These are phyloP conservation scores for Globisporangium takayamanum DNA, from an alignment of 352 stramenopile species.

Conservation along the genomic window DNA sequence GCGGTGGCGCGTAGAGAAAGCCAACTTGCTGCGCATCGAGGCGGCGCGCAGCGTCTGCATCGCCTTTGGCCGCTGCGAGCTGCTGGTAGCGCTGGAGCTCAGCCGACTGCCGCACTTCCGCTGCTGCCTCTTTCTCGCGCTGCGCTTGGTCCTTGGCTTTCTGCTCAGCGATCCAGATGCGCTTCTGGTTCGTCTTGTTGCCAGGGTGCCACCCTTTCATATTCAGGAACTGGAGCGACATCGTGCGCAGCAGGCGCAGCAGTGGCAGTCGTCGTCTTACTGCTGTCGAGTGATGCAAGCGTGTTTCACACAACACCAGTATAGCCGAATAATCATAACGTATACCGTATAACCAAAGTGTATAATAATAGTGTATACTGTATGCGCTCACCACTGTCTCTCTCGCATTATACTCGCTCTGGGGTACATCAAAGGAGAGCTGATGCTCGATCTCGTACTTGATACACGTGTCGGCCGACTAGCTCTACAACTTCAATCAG, in stretches of 20 bases:
- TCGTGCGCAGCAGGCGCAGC: slow-evolving; percentile 9
- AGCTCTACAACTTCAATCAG: too few relatives aligned
- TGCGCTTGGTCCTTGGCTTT: slow-evolving; percentile 39
- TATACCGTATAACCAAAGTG: too few relatives aligned
- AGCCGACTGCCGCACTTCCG: slow-evolving; percentile 56
- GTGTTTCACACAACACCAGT: too few relatives aligned
- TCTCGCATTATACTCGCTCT: too few relatives aligned
- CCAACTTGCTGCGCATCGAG: slow-evolving; percentile 50
- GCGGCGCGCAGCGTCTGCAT: slow-evolving; percentile 34
- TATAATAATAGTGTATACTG: too few relatives aligned
- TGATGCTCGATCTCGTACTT: too few relatives aligned
- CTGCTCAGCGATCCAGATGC: slow-evolving; percentile 82
- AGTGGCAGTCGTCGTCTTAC: neutral
- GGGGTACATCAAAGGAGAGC: too few relatives aligned
- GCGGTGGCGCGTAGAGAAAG: slow-evolving; percentile 72
- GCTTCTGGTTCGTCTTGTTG: slow-evolving; percentile 80
- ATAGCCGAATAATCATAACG: too few relatives aligned
- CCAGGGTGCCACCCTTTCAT: slow-evolving; percentile 76
- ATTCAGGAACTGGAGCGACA: slow-evolving; percentile 80
- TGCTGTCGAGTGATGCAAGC: neutral
- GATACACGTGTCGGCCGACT: too few relatives aligned
- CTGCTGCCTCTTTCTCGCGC: slow-evolving; percentile 50
- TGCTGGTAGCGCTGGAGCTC: slow-evolving; percentile 51
- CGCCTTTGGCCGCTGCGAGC: slow-evolving; percentile 47
- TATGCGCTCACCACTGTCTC: too few relatives aligned